Evolutionary conservation across 768 basidiomycete genomes (phyloP), one percentile per base, ranked within the genome.

Genomic region (Boletellus emodensis): DNA sequence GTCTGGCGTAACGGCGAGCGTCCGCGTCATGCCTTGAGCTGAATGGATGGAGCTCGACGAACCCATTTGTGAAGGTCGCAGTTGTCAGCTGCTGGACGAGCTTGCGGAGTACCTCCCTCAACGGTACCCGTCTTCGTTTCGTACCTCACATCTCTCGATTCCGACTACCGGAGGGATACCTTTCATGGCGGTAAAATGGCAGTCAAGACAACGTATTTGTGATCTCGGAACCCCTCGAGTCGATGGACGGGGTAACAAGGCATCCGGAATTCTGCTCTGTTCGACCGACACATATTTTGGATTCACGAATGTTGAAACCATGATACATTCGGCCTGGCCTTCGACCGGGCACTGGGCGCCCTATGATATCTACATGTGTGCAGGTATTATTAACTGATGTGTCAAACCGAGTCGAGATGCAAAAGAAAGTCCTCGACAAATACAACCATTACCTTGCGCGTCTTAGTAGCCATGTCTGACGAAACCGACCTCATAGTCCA

Each of bases 41-140:
- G 80, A 85, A 45, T 90, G 88, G 87, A 82, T 88, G 46, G 85
- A 90, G 71, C 73, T 87, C 30, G 87, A 89, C 66, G 72, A 78
- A 46, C 71, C 79, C 43, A 22, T 69, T 69, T 9, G 53, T 67
- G 8, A 57, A 44, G 11, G 61, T 69, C 1, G 52, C 51, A 3
- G 72, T 72, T 9, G 66, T 64, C 9, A 89, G 62, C 69, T 87
- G 17, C 73, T 85, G 4, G 80, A 86, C 52, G 85, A 88, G 60
- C 68, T 90, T 38, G 74, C 80, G 1, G 85, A 85, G 56, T 88
- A 85, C 57, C 73, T 90, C 24, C 74, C 78, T n/a, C 71, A 71
- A 42, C 77, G 86, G 35, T 85, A 86, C 57, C 86, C 87, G 4
- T 66, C 63, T 17, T 74, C 79, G 3, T 89, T 83, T 59, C 59